Percentiles rank a stretch among this genome's conserved stretches.
These are phyloP conservation scores for Cladosporium colombiae DNA, from an alignment of 2,329 filamentous ascomycete species.

Conservation along the genomic window DNA sequence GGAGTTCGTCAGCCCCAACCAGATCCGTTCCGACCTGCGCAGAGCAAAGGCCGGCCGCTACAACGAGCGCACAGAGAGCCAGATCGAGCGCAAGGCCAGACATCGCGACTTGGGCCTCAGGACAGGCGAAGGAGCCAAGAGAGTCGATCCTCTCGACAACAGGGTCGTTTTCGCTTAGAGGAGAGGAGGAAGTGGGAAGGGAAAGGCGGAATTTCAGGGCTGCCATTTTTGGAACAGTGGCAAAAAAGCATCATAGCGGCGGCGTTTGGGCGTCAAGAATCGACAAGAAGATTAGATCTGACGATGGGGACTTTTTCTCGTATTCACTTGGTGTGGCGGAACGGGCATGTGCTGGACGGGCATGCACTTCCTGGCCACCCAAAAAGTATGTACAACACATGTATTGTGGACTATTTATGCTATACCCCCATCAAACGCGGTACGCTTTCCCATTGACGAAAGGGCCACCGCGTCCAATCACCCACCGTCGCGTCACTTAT, in stretches of 20 bases:
- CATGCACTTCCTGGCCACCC: neutral
- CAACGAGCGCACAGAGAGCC: conserved; percentile 72
- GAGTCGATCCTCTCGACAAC: conserved; percentile 72
- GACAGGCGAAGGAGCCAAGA: conserved; percentile 63
- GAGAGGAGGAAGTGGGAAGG: neutral
- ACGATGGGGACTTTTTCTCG: conserved; percentile 1
- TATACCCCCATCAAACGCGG: neutral
- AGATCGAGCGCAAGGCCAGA: conserved; percentile 71
- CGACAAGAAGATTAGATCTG: neutral
- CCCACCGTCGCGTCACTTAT: too few relatives aligned
- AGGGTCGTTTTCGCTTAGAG: conserved; percentile 71
- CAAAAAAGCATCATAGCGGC: conserved; percentile 17
- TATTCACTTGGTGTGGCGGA: neutral
- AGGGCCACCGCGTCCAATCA: too few relatives aligned
- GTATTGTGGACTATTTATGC: conserved; percentile 1
- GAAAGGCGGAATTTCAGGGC: neutral
- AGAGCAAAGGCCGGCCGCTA: conserved; percentile 75
- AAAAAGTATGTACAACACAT: conserved; percentile 5
- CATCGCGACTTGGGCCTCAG: conserved; percentile 75
- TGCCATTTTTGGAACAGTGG: conserved; percentile 6
- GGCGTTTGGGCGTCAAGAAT: conserved; percentile 18
- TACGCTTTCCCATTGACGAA: too few relatives aligned
- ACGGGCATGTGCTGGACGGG: neutral
- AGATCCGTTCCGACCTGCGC: conserved; percentile 80
- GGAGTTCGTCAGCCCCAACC: conserved; percentile 95